A percentile compares a stretch with the other conserved stretches of the same genome.
Evolutionary conservation across 768 basidiomycete species (phyloP).

Genomic region (Calocybe cyanea): DNA sequence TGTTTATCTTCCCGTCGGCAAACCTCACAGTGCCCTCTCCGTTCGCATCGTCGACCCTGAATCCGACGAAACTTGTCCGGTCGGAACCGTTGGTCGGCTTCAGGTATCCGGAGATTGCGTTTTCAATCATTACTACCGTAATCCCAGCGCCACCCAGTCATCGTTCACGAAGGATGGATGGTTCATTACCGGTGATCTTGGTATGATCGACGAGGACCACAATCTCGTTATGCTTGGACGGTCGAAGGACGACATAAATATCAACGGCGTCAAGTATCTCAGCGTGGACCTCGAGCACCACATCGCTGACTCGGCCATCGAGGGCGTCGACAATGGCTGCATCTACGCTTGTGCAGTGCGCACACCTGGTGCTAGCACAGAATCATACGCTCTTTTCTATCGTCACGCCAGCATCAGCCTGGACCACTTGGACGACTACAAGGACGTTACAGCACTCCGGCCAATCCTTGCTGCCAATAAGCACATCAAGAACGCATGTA

Average conservation of each 20-base stretch:
- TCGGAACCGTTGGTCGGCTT: too few relatives aligned
- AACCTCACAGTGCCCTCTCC: not conserved
- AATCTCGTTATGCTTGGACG: not conserved
- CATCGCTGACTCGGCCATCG: not conserved
- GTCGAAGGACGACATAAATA: not conserved
- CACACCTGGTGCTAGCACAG: not conserved
- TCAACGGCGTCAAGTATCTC: constrained; percentile 4
- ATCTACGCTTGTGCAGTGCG: not conserved
- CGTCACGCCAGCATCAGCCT: not conserved
- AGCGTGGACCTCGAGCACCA: constrained; percentile 3
- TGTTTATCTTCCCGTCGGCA: not conserved
- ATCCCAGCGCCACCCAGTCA: not conserved
- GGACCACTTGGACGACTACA: not conserved
- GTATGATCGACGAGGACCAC: not conserved
- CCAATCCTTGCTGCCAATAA: not conserved
- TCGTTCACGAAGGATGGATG: not conserved
- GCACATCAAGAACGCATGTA: not conserved
- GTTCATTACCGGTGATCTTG: not conserved
- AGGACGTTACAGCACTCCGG: too few relatives aligned
- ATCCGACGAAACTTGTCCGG: not conserved
- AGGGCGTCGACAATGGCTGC: not conserved
- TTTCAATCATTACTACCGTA: not conserved
- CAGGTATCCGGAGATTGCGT: not conserved
- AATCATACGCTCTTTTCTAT: not conserved
- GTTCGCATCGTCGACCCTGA: not conserved